Evolutionary conservation across 1,284 basidiomycete species (phyloP).

Genomic region (Boletus hoseneyae): DNA sequence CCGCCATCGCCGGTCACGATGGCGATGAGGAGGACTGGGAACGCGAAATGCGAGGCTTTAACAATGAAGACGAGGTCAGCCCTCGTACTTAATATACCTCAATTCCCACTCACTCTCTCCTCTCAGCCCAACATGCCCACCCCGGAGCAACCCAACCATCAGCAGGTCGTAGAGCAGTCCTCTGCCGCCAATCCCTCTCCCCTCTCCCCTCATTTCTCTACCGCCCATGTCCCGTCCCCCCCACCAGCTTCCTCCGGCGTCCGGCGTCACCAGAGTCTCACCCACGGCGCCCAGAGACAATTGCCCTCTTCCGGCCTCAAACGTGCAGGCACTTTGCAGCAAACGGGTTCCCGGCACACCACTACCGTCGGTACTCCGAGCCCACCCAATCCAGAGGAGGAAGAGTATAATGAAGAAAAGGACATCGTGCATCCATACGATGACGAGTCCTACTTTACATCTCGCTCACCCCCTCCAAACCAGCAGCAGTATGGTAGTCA

Average conservation of each 20-base stretch:
- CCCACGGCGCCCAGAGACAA: constrained; percentile 56
- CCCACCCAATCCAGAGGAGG: constrained; percentile 50
- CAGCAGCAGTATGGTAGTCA: constrained; percentile 32
- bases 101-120: constrained; percentile 3
- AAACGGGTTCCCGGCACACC: constrained; percentile 36
- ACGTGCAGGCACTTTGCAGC: constrained; percentile 71
- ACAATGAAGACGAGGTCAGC: constrained; percentile 61
- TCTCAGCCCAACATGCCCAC: constrained; percentile 29
- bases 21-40: constrained; percentile 86
- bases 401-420: constrained; percentile 55
- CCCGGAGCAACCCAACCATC: constrained; percentile 44
- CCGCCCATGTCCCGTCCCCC: constrained; percentile 58
- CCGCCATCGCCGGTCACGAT: constrained; percentile 78
- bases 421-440: constrained; percentile 49
- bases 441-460: constrained; percentile 52
- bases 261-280: constrained; percentile 75
- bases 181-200: constrained; percentile 47
- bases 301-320: constrained; percentile 51
- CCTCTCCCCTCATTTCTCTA: constrained; percentile 56
- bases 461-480: constrained; percentile 29
- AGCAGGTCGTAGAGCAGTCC: constrained; percentile 49
- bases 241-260: constrained; percentile 65
- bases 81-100: constrained; percentile 5
- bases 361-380: constrained; percentile 37
- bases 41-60: constrained; percentile 54